A percentile compares a stretch with the other conserved stretches of the same genome.
These are phyloP conservation scores for Penicillium angulare DNA, from an alignment of 495 filamentous ascomycete genomes.

Conservation along the genomic window DNA sequence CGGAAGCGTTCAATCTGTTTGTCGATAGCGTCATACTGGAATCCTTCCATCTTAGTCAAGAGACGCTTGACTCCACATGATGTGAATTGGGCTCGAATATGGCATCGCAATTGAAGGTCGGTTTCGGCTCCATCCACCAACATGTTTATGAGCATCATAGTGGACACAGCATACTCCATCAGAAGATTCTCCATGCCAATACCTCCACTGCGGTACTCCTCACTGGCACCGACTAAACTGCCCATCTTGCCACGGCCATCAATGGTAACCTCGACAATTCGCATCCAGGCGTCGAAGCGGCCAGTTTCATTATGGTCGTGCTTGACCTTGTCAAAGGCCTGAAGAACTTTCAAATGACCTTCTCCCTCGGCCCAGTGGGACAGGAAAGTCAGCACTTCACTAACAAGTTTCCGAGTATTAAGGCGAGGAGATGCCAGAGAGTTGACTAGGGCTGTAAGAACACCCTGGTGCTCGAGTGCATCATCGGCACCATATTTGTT, in stretches of 20 bases:
- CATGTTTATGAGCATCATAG: slow-evolving; percentile 95
- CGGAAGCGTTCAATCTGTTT: slow-evolving; percentile 96
- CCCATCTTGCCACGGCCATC: slow-evolving; percentile 99
- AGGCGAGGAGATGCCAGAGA: slow-evolving; percentile 86
- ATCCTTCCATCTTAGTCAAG: slow-evolving; percentile 93
- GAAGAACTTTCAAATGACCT: slow-evolving; percentile 91
- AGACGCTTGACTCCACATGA: slow-evolving; percentile 95
- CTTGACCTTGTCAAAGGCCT: slow-evolving; percentile 91
- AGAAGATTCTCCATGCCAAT: slow-evolving; percentile 98
- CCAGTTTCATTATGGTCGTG: slow-evolving; percentile 87
- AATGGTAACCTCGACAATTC: slow-evolving; percentile 94
- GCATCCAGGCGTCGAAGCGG: slow-evolving; percentile 98
- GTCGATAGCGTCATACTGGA: slow-evolving; percentile 97
- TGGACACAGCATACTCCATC: slow-evolving; percentile 98
- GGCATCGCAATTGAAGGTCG: slow-evolving; percentile 86
- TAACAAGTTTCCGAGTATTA: slow-evolving; percentile 91
- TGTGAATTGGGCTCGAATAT: slow-evolving; percentile 94
- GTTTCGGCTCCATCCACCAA: slow-evolving; percentile 86
- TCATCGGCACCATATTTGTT: slow-evolving; percentile 98
- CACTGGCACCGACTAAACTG: slow-evolving; percentile 91
- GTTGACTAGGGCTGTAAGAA: slow-evolving; percentile 83
- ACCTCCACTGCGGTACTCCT: slow-evolving; percentile 94
- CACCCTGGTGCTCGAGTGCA: slow-evolving; percentile 85
- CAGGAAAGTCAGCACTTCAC: slow-evolving; percentile 93
- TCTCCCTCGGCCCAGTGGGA: slow-evolving; percentile 95